Conservation (phyloP, 495 filamentous ascomycete genomes). For the Trypethelium eluteriae region DNA sequence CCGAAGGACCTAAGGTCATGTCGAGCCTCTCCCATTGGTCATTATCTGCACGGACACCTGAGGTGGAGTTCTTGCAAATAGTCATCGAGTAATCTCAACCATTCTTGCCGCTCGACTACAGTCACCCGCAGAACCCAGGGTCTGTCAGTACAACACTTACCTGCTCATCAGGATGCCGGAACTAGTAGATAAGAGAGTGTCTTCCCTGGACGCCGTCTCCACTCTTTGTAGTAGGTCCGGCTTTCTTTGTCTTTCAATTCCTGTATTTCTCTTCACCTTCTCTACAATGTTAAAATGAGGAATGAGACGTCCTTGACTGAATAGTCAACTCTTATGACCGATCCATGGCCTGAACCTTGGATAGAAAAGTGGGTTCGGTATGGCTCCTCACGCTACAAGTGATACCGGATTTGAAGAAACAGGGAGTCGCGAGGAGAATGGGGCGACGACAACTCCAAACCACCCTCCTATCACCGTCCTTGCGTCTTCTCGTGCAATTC, state of each 20-base stretch:
- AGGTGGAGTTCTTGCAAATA: too few species aligned
- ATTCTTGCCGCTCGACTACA: neutral
- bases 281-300: too few species aligned
- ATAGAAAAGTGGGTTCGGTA: neutral
- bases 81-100: neutral
- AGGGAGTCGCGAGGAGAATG: neutral
- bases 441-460: constrained; percentile 8
- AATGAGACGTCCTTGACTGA: too few species aligned
- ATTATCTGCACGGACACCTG: neutral
- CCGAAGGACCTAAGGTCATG: too few species aligned
- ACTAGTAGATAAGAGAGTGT: neutral
- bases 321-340: neutral
- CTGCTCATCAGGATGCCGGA: neutral
- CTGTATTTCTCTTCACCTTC: neutral
- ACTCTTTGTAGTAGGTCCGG: neutral
- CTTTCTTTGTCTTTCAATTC: neutral
- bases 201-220: neutral
- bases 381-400: constrained; percentile 22
- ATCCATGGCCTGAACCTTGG: neutral
- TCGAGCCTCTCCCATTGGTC: neutral
- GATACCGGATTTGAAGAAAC: neutral
- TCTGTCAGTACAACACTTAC: neutral
- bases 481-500: constrained; percentile 71
- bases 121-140: neutral
- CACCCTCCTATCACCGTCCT: constrained; percentile 55